Conservation (phyloP, 1,139 yeast species). For the Candida tetrigidarum region DNA sequence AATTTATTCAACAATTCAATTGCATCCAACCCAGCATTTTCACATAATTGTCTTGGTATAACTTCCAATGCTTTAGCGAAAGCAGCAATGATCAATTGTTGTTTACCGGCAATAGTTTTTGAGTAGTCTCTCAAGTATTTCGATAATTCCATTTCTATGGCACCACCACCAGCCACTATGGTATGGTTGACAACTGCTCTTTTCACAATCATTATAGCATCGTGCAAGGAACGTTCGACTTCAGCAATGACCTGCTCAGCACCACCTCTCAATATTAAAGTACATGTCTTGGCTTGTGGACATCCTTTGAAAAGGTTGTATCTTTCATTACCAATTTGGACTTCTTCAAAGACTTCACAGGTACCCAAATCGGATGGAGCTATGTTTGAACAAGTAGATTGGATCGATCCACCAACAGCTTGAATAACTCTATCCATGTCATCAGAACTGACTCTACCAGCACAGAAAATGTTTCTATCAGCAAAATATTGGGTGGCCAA, state of each 20-base stretch:
- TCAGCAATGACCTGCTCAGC: constrained; percentile 99
- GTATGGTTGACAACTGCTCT: constrained; percentile 86
- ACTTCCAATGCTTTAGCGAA: constrained; percentile 95
- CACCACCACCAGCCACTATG: constrained; percentile 99
- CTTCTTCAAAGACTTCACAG: constrained; percentile 86
- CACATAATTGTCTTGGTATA: constrained; percentile 96
- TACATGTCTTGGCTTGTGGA: constrained; percentile 91
- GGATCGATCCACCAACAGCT: constrained; percentile 94
- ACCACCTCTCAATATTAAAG: constrained; percentile 93
- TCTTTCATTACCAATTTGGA: constrained; percentile 94
- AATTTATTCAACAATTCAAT: constrained; percentile 88
- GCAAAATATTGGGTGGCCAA: constrained; percentile 98
- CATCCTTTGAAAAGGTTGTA: constrained; percentile 93
- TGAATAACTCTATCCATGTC: constrained; percentile 92
- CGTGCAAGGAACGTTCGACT: constrained; percentile 96
- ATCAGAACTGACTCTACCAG: constrained; percentile 89
- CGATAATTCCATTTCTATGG: constrained; percentile 96
- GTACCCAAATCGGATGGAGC: constrained; percentile 74
- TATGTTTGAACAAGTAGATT: constrained; percentile 87
- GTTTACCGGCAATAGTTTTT: constrained; percentile 90
- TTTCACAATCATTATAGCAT: constrained; percentile 98
- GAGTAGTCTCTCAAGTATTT: constrained; percentile 86
- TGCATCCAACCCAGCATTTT: constrained; percentile 97
- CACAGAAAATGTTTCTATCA: constrained; percentile 94
- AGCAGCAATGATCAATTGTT: constrained; percentile 88